phyloP scores from a whole-genome alignment of 345 rosid species.

The Corchorus capsularis region DNA sequence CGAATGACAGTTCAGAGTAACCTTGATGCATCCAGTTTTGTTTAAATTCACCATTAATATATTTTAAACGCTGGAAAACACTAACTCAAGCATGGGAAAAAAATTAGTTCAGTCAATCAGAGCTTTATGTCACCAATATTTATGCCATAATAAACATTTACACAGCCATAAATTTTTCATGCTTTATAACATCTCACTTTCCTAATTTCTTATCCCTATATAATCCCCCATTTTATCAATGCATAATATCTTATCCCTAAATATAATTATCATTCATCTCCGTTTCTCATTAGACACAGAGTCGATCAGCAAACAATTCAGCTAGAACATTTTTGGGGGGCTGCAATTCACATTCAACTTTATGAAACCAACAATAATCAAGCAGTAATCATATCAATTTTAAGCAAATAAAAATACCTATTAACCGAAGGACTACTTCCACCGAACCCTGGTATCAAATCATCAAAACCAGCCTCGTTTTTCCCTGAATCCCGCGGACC shows the following conservation, averaged over 20 bases:
- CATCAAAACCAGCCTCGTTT: constrained; percentile 50
- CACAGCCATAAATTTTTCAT: not conserved
- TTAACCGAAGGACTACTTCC: constrained; percentile 35
- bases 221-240: no score
- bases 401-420: constrained; percentile 40
- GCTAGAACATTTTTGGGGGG: not conserved
- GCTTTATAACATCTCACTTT: not conserved
- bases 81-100: not conserved
- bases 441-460: constrained; percentile 82
- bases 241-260: not conserved
- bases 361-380: constrained; percentile 3
- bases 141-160: not conserved
- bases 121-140: not conserved
- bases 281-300: not conserved
- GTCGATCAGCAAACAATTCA: not conserved
- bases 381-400: constrained; percentile 3
- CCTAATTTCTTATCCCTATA: not conserved
- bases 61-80: not conserved
- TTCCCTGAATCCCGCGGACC: constrained; percentile 27
- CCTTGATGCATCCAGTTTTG: not conserved
- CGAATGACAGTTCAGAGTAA: not conserved
- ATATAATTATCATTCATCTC: not conserved
- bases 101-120: not conserved
- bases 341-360: not conserved
- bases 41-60: not conserved